Percentiles rank a stretch among this genome's conserved stretches.
Evolutionary conservation across 2,329 filamentous ascomycete genomes (phyloP).

Genomic region (Phaeosphaeria sp.): DNA sequence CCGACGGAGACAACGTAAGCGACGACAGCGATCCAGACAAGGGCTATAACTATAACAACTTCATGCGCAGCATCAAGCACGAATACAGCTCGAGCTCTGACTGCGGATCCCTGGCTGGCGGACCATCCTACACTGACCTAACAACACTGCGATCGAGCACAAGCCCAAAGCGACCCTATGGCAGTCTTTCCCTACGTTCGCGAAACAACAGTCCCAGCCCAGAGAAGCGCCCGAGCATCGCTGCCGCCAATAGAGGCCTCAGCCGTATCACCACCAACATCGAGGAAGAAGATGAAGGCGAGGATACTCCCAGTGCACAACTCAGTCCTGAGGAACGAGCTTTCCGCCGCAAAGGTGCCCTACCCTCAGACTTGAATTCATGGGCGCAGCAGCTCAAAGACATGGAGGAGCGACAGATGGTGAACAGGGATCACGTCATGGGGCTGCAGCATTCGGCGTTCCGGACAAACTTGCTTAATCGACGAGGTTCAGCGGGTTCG

Average conservation of each 20-base stretch:
- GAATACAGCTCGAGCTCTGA: constrained; percentile 8
- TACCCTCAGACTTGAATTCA: constrained; percentile 2
- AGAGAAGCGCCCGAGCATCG: background rate
- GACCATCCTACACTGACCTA: background rate
- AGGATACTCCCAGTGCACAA: background rate
- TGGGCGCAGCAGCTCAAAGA: constrained; percentile 15
- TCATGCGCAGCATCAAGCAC: constrained; percentile 19
- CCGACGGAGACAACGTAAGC: background rate
- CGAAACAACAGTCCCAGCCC: background rate
- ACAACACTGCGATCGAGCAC: background rate
- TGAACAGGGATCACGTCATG: background rate
- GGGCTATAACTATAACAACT: constrained; percentile 22
- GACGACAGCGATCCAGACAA: constrained; percentile 12
- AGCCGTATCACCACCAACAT: background rate
- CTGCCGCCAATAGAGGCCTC: background rate
- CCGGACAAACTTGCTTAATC: background rate
- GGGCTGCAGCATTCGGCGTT: background rate
- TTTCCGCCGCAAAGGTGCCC: constrained; percentile 7
- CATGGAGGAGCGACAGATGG: constrained; percentile 9
- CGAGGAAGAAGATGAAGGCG: constrained; percentile 1
- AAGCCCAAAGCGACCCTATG: background rate
- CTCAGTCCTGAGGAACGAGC: constrained; percentile 1
- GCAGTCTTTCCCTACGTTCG: background rate
- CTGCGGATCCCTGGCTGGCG: background rate
- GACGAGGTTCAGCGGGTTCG: background rate